A percentile compares a stretch with the other conserved stretches of the same genome.
Evolutionary conservation across 495 filamentous ascomycete species (phyloP).

Genomic region (Penicillium canariense): DNA sequence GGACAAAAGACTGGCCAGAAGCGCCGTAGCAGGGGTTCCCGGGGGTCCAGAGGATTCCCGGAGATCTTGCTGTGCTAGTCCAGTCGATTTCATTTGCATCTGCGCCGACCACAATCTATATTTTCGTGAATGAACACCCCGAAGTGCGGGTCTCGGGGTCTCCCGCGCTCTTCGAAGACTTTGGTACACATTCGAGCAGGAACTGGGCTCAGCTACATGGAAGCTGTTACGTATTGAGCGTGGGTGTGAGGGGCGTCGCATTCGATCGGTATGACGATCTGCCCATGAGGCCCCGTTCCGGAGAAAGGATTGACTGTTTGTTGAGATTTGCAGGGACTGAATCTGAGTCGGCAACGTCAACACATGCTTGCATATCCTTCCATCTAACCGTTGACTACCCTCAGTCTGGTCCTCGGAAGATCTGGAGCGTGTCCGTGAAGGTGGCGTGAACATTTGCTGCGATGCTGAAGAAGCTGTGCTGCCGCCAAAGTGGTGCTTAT

Average conservation of each 20-base stretch:
- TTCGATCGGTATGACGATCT: not conserved
- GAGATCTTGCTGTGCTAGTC: constrained; percentile 3
- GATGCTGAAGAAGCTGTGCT: not conserved
- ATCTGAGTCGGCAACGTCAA: not conserved
- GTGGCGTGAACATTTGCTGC: not conserved
- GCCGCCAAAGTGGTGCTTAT: not conserved
- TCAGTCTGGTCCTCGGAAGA: not conserved
- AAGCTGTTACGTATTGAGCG: not conserved
- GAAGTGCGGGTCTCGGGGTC: not conserved
- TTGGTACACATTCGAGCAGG: not conserved
- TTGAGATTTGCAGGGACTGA: not conserved
- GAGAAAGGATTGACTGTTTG: not conserved
- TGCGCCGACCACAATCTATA: constrained; percentile 39
- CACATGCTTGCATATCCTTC: not conserved
- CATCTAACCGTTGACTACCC: not conserved
- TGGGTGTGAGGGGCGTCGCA: not conserved
- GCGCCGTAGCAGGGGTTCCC: constrained; percentile 35
- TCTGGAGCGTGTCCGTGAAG: not conserved
- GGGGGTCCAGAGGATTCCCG: constrained; percentile 32
- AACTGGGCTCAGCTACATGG: not conserved
- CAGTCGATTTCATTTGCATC: constrained; percentile 32
- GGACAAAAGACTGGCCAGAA: constrained; percentile 27
- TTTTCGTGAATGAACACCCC: constrained; percentile 12
- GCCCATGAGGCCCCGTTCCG: not conserved
- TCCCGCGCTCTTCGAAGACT: not conserved